Evolutionary conservation across 1,284 basidiomycete species (phyloP), one percentile per base, ranked within the genome.

Genomic region (Amylostereum areolatum): DNA sequence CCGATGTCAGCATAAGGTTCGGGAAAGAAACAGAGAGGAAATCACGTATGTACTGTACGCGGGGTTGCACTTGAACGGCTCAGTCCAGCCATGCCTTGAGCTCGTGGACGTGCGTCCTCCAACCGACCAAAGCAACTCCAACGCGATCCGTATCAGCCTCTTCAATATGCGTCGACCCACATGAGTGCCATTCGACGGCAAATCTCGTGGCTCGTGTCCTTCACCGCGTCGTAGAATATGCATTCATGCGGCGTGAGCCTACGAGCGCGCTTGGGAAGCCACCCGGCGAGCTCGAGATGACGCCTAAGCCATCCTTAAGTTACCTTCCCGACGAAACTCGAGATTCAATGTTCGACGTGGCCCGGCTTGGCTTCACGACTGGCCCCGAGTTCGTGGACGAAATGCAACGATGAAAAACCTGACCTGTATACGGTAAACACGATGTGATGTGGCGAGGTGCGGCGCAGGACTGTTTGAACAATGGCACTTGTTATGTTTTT

Each of bases 1-100:
- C 33, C 27, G 39, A 43, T 31, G 10, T 24, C 40, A 45, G 24
- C 28, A 30, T 33, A 34, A 10, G 32, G 10, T 35, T 24, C 32
- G 27, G 9, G n/a, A 6, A 8, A 8, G 30, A 11, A 1, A 18
- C 45, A 43, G 30, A 52, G 24, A 7, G 29, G 45, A 24, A 54
- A 61, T 24, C 36, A 73, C 73, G 59, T 73, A 68, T 35, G 65
- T 64, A 4, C 58, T 53, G 53, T 72, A 75, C 24, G 53, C 66
- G 25, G 73, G 73, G 0, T 59, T 57, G 54, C 74, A 75, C 47
- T 64, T 68, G 75, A 4, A 64, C 58, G 47, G 68, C 66, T 72
- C 73, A 77, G 52, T 73, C 74, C 18, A 77, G 55, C 74, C 73
- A 75, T 1, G 45, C 48, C 66, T 73, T 71, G 42, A 76, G 54